Evolutionary conservation across 768 basidiomycete genomes (phyloP).

Genomic region (Sarcodon sp.): DNA sequence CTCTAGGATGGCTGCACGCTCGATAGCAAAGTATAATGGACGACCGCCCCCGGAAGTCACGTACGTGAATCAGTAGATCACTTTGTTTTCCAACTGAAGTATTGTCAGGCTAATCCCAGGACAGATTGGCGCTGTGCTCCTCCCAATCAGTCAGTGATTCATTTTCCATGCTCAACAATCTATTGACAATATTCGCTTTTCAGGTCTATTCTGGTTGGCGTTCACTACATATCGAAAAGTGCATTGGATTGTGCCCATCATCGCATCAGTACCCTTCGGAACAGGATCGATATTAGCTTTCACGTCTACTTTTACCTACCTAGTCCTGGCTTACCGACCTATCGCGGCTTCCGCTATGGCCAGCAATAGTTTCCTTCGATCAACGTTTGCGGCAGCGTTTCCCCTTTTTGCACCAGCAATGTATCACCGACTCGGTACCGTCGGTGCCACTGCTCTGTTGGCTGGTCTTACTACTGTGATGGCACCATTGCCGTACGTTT

Average conservation of each 20-base stretch:
- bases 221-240: constrained; percentile 36
- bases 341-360: constrained; percentile 51
- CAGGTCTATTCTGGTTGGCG: constrained; percentile 40
- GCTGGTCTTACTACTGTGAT: constrained; percentile 25
- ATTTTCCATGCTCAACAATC: too few relatives aligned
- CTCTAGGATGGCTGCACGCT: background rate
- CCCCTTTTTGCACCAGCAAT: constrained; percentile 28
- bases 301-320: constrained; percentile 52
- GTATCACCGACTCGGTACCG: constrained; percentile 24
- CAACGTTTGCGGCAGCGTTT: constrained; percentile 25
- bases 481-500: constrained; percentile 22
- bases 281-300: constrained; percentile 52
- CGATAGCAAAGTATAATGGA: background rate
- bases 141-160: constrained; percentile 36
- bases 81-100: constrained; percentile 31
- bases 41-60: constrained; percentile 22
- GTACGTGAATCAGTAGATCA: constrained; percentile 22
- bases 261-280: constrained; percentile 34
- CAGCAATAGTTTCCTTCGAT: constrained; percentile 40
- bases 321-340: constrained; percentile 37
- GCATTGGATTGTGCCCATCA: constrained; percentile 34
- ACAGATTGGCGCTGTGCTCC: constrained; percentile 47
- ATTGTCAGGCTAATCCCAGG: constrained; percentile 58
- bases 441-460: constrained; percentile 25
- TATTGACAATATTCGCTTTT: too few relatives aligned